Evolutionary conservation across 2,329 filamentous ascomycete species (phyloP).

Genomic region (Monilinia fructigena): DNA sequence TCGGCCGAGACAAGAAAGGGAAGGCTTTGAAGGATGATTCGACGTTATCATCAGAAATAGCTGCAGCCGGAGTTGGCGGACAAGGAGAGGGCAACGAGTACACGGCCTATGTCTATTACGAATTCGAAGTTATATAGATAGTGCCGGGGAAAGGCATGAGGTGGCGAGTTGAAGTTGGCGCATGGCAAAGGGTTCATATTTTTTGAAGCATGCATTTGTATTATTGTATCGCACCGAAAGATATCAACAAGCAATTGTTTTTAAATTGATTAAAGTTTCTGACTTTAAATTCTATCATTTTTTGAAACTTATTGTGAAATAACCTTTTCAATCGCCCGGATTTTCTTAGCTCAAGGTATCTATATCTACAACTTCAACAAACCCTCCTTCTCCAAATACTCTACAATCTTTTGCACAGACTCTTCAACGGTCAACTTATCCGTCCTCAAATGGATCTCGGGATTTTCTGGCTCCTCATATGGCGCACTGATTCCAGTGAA

Average conservation of each 20-base stretch:
- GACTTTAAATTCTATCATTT: slow-evolving; percentile 6
- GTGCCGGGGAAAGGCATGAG: neutral
- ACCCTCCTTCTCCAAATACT: slow-evolving; percentile 71
- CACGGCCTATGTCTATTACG: slow-evolving; percentile 95
- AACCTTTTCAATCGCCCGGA: neutral
- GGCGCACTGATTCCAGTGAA: slow-evolving; percentile 95
- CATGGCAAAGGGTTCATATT: slow-evolving; percentile 25
- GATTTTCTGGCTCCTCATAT: slow-evolving; percentile 82
- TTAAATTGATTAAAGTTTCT: neutral
- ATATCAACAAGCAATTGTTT: slow-evolving; percentile 18
- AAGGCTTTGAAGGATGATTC: slow-evolving; percentile 88
- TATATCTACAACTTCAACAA: slow-evolving; percentile 45
- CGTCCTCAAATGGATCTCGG: slow-evolving; percentile 85
- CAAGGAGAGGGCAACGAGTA: slow-evolving; percentile 75
- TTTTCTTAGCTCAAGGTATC: slow-evolving; percentile 1
- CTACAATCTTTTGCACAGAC: slow-evolving; percentile 79
- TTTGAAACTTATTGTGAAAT: neutral
- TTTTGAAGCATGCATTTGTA: slow-evolving; percentile 30
- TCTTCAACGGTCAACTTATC: slow-evolving; percentile 83
- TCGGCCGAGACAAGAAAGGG: slow-evolving; percentile 90
- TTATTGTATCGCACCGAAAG: slow-evolving; percentile 28
- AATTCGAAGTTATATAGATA: slow-evolving; percentile 68
- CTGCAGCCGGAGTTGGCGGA: slow-evolving; percentile 65
- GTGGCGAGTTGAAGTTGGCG: slow-evolving; percentile 26
- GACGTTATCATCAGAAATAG: slow-evolving; percentile 76